Base-by-base conservation (phyloP, 2,329 filamentous ascomycete genomes). In the Byssochlamys sp. region DNA sequence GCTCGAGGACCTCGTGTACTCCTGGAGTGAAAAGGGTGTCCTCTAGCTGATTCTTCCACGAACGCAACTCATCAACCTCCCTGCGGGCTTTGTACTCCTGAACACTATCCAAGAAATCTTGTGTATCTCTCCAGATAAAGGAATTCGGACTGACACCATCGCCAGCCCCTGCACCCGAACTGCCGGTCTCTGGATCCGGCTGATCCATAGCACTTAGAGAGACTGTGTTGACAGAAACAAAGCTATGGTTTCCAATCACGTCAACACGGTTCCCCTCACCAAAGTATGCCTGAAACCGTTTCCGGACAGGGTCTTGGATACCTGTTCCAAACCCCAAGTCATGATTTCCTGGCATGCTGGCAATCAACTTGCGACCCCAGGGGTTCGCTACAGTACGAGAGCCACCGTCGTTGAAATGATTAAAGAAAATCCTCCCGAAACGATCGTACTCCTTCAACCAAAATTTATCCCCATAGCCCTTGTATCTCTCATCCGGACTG, bases 251-350 rank as follows among this genome's bases (percentile, higher is more conserved):
- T 11, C 90, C 94, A 55, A 97, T 81, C 4, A 97, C 81, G 70
- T 97, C 91, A 24, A 99, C 85, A 7, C 90, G 81, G 71, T 96
- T 97, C n/a, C 86, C 84, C 57, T 94, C 87, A 3, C 94, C 94
- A 74, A 99, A 97, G 69, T 87, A 96, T 2, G 87, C 84, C 66
- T 87, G 84, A 71, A 97, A 99, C 14, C 94, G 81, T 65, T 94
- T 81, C 55, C 91, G 83, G 33, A 96, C 90, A 0, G 88, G 80
- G 7, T 87, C 70, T 69, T 96, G 90, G 53, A 99, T 86, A 51
- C 91, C 88, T 25, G 85, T 85, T 2, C 90, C 92, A 68, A 97
- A 96, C 0, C 94, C 94, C 48, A 97, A 73, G 70, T 99, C 94
- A 70, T 99, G 94, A 67, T 99, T 99, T 1, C 94, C 94, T 0